Evolutionary conservation across 2,329 filamentous ascomycete genomes (phyloP), one percentile per base, ranked within the genome.

Genomic region (Apiospora rasikravindrae): DNA sequence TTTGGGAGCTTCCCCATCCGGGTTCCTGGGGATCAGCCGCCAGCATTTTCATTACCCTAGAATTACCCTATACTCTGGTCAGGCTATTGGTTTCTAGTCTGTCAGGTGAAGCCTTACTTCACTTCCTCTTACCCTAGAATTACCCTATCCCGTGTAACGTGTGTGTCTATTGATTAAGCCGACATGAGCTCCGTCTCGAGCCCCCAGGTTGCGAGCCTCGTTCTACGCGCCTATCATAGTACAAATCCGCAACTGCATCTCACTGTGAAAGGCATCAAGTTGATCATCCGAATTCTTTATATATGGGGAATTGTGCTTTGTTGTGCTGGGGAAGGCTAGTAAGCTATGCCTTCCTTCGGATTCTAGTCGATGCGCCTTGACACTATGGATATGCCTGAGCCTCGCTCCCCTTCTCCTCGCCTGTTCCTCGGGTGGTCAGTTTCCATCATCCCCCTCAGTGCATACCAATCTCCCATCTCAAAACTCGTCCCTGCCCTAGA

Each of bases 401-500:
- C 67, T 51, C 6, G 4, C n/a, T 33, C 57, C 26, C 24, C 53
- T 19, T 10, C 37, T 33, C 66, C 22, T 44, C 40, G 71, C 47
- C 49, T 2, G 6, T 51, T 11, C 45, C 49, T 57, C 51, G 40
- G 13, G 19, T 47, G 6, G 8, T 51, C 19, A 61, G 33, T 49
- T 49, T 16, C 66, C 47, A 66, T 26, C 24, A 29, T 22, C 66
- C 29, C 22, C 37, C 19, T 26, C n/a, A 2, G 66, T 4, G 37
- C 67, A 47, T 51, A 29, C 22, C 19, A n/a, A 13, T 3, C 8
- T 13, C 33, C 10, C 33, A 13, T 11, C 53, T n/a, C 40, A 42
- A 42, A 42, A 13, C 40, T 42, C 40, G 8, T 13, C 61, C n/a
- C 42, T 16, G 33, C 16, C 37, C 42, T 77, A 89, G 72, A 89